Evolutionary conservation across 352 stramenopile species (phyloP), one percentile per base, ranked within the genome.

Genomic region (Nothophytophthora sp.): DNA sequence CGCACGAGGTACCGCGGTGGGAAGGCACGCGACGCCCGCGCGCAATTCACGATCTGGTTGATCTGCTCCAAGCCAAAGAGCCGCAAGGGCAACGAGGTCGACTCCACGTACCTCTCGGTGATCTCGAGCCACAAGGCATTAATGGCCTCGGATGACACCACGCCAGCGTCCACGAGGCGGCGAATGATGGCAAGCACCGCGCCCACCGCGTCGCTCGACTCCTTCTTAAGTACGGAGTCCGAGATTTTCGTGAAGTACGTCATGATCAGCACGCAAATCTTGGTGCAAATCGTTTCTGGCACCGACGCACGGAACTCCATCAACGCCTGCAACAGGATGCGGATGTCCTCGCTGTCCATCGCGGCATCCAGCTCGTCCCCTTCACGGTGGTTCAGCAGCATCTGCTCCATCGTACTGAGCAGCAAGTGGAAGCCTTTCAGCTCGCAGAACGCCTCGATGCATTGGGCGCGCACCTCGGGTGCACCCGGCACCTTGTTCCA

Each of bases 51-150:
- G 20, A 99, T 82, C 34, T 97, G 84, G 53, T 85, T 91, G 29
- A 99, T 82, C 62, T 98, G 86, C 46, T 98, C 92, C 68, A 97
- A 92, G 6, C 92, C 96, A 57, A 98, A 98, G 8, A 99, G 73
- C 29, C 94, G 92, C 12, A 98, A 58, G 5, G 95, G 94, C 16
- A 99, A 64, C 11, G 86, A 98, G 22, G 90, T 81, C 23, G 89
- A 98, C 20, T 95, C 87, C 11, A 99, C 78, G 47, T 92, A 95
- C 20, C 80, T 71, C 25, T 88, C 70, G 2, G 85, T 93, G 32
- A 95, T 68, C 20, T 90, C 72, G 16, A 96, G 81, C 86, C 88
- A 95, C 15, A 93, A 58, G 6, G 71, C 50, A 48, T 94, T 92
- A 42, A 94, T 80, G 1, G 67, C 56, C 24, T 73, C 63, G 5